Evolutionary conservation across 2,329 filamentous ascomycete species (phyloP), one percentile per base, ranked within the genome.

Genomic region (Cryphonectria japonica): DNA sequence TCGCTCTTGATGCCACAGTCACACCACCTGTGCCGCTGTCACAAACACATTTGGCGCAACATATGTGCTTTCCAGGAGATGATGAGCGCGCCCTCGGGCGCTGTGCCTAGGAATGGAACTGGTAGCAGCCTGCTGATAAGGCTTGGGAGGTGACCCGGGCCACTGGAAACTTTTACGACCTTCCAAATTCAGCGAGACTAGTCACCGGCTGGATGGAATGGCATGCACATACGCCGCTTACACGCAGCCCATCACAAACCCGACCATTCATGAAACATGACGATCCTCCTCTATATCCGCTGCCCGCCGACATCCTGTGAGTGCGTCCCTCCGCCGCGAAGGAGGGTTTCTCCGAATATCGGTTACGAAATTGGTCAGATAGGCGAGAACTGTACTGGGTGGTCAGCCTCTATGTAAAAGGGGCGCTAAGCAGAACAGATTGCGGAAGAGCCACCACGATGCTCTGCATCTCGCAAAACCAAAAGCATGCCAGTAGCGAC

Each of bases 141-240:
- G 46, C 60, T 72, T 46, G 68, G 41, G 46, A 22, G 32, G 70
- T 62, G 65, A 68, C 69, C 68, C 70, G 68, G 66, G 62, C 65
- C 57, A 64, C 70, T 72, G 70, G 70, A 66, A 72, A 43, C 37
- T 52, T 67, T 52, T 54, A 70, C 63, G 70, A 70, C 70, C 70
- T 72, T 52, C 68, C 62, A 22, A 5, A 70, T 70, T 29, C 60
- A 68, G 68, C 41, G 41, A n/a, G 19, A 66, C 66, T 68, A 60
- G 68, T 50, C 63, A 70, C 70, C 63, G 68, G 68, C 61, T 59
- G 64, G 57, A 29, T 9, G 29, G 29, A 26, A 59, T 39, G 37
- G 19, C 29, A 59, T 39, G 54, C 34, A 67, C 50, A 19, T 59
- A 19, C 52, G 50, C 50, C 65, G 52, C 52, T 29, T 59, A 34